Evolutionary conservation across 2,329 filamentous ascomycete species (phyloP).

Genomic region (Penicillium sp.): DNA sequence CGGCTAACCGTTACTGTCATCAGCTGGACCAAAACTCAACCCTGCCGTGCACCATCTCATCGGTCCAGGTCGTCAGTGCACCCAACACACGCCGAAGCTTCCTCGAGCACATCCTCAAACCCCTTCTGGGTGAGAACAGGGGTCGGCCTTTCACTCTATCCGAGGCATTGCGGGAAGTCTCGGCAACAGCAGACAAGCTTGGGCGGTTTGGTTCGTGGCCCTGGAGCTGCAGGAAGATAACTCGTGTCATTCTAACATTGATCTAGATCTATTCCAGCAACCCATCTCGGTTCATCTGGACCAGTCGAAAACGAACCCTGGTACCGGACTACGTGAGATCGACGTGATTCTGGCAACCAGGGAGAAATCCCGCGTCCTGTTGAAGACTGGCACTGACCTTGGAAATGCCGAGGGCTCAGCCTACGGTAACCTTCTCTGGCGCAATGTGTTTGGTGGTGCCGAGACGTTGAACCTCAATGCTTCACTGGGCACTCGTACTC

Average conservation of each 20-base stretch:
- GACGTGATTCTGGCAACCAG: conserved; percentile 71
- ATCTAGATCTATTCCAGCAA: conserved; percentile 75
- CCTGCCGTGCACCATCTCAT: conserved; percentile 80
- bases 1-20: conserved; percentile 16
- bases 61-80: conserved; percentile 76
- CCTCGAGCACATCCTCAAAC: conserved; percentile 73
- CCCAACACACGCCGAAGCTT: conserved; percentile 78
- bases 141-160: conserved; percentile 68
- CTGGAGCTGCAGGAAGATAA: not conserved
- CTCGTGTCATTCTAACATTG: conserved; percentile 15
- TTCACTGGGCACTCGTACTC: conserved; percentile 80
- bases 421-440: conserved; percentile 77
- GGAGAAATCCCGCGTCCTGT: conserved; percentile 75
- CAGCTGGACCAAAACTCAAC: conserved; percentile 77
- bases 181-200: conserved; percentile 66
- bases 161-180: conserved; percentile 69
- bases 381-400: conserved; percentile 92
- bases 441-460: conserved; percentile 91
- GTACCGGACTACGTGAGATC: conserved; percentile 62
- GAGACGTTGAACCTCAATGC: conserved; percentile 85
- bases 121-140: conserved; percentile 65
- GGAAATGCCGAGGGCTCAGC: conserved; percentile 92
- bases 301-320: conserved; percentile 64
- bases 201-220: conserved; percentile 65
- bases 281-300: conserved; percentile 79